Evolutionary conservation across 2,329 filamentous ascomycete species (phyloP).

Genomic region (Cladophialophora immunda): DNA sequence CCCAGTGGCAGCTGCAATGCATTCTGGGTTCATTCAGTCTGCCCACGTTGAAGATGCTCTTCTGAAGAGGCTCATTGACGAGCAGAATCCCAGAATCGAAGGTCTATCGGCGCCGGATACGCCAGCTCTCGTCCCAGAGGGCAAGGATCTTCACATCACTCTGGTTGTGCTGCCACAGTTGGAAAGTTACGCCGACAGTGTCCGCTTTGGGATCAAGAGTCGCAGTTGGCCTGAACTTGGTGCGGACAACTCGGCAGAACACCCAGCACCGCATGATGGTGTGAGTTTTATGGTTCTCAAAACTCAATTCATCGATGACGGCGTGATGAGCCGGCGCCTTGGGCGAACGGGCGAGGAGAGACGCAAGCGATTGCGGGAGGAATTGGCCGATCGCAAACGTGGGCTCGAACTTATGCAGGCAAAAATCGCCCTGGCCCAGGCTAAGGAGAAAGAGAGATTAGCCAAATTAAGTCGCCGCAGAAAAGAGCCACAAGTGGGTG

Average conservation of each 20-base stretch:
- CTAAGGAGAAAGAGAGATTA: slow-evolving; percentile 17
- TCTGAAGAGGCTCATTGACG: slow-evolving; percentile 65
- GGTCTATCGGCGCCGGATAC: slow-evolving; percentile 54
- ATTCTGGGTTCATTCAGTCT: slow-evolving; percentile 89
- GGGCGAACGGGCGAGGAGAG: slow-evolving; percentile 56
- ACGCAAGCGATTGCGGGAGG: slow-evolving; percentile 58
- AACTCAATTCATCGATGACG: slow-evolving; percentile 85
- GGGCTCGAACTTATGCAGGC: slow-evolving; percentile 35
- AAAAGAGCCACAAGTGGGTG: not conserved
- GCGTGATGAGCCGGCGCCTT: slow-evolving; percentile 56
- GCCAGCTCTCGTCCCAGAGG: slow-evolving; percentile 63
- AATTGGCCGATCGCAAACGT: slow-evolving; percentile 43
- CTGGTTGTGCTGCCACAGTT: slow-evolving; percentile 82
- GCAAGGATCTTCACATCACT: slow-evolving; percentile 86
- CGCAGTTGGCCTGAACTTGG: slow-evolving; percentile 68
- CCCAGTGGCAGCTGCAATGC: slow-evolving; percentile 88
- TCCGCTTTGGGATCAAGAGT: slow-evolving; percentile 82
- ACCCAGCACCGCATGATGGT: slow-evolving; percentile 77
- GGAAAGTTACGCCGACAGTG: slow-evolving; percentile 76
- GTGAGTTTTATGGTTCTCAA: slow-evolving; percentile 86
- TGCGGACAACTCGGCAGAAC: slow-evolving; percentile 5
- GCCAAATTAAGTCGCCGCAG: slow-evolving; percentile 8
- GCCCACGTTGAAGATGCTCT: slow-evolving; percentile 81
- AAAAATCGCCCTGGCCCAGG: slow-evolving; percentile 22
- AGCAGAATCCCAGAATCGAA: slow-evolving; percentile 55